Conservation (phyloP, 768 basidiomycete genomes). For the Gyrodon lividus region DNA sequence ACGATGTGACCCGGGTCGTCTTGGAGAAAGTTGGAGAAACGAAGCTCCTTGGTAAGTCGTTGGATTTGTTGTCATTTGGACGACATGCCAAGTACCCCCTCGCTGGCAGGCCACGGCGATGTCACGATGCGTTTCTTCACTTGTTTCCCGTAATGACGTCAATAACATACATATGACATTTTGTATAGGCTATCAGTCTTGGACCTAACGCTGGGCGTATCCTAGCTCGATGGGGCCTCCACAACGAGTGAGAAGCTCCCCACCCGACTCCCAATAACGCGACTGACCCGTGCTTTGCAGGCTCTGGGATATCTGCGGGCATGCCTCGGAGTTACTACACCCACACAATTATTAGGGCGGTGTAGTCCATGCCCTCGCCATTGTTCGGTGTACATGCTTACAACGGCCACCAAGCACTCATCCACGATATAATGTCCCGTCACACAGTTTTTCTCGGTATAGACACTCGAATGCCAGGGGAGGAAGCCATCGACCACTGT, state of each 20-base stretch:
- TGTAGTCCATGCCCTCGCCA: slow-evolving; percentile 12
- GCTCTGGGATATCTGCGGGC: slow-evolving; percentile 20
- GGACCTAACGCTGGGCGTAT: slow-evolving; percentile 27
- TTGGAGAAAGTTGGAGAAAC: slow-evolving; percentile 24
- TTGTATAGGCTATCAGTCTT: slow-evolving; percentile 20
- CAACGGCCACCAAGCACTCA: slow-evolving; percentile 22
- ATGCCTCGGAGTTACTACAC: slow-evolving; percentile 6
- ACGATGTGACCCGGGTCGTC: slow-evolving; percentile 25
- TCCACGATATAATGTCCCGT: slow-evolving; percentile 22
- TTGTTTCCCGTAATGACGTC: too few relatives aligned
- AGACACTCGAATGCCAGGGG: slow-evolving; percentile 22
- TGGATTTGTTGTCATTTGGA: not conserved
- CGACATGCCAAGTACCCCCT: not conserved
- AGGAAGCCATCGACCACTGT: slow-evolving; percentile 23
- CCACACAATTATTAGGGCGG: slow-evolving; percentile 24
- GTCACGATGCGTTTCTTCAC: too few relatives aligned
- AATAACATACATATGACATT: not conserved
- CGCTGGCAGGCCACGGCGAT: too few relatives aligned
- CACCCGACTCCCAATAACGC: not conserved
- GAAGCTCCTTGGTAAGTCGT: slow-evolving; percentile 15
- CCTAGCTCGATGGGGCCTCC: slow-evolving; percentile 28
- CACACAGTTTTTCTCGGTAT: slow-evolving; percentile 23
- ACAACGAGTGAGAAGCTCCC: slow-evolving; percentile 16
- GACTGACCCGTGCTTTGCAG: slow-evolving; percentile 1
- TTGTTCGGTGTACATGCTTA: slow-evolving; percentile 19